Conservation (phyloP, 148 eudicot genomes). For the Amaranthus cruentus region DNA sequence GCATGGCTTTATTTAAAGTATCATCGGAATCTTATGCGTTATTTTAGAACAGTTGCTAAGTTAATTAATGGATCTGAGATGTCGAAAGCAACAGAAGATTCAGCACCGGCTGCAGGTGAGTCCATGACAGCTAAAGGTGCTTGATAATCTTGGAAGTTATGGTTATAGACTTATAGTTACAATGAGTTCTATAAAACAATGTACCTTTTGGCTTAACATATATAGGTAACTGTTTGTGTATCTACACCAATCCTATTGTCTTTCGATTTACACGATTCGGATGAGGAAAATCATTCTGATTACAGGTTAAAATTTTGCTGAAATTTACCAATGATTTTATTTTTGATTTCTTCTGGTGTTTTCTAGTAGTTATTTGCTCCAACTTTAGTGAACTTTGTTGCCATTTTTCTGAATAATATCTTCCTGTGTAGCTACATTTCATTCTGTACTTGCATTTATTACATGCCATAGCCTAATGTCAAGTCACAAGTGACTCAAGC, state of each 20-base stretch:
- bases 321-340: too few relatives aligned
- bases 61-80: constrained; percentile 29
- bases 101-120: constrained; percentile 12
- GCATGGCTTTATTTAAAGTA: constrained; percentile 85
- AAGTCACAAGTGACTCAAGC: too few relatives aligned
- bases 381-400: too few relatives aligned
- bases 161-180: background rate
- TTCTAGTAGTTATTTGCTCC: too few relatives aligned
- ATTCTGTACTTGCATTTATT: too few relatives aligned
- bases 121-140: constrained; percentile 13
- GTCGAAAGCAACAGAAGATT: constrained; percentile 18
- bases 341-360: too few relatives aligned
- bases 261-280: background rate
- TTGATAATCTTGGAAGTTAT: background rate
- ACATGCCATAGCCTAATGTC: too few relatives aligned
- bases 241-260: background rate
- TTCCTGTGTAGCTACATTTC: too few relatives aligned
- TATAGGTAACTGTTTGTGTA: too few relatives aligned
- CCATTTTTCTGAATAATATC: too few relatives aligned
- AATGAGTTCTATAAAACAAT: background rate
- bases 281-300: background rate
- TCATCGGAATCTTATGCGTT: constrained; percentile 50
- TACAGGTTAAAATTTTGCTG: background rate
- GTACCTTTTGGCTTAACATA: background rate
- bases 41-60: constrained; percentile 57